These are phyloP conservation scores for Panaeolus papilionaceus DNA, from an alignment of 768 basidiomycete species.

Conservation along the genomic window DNA sequence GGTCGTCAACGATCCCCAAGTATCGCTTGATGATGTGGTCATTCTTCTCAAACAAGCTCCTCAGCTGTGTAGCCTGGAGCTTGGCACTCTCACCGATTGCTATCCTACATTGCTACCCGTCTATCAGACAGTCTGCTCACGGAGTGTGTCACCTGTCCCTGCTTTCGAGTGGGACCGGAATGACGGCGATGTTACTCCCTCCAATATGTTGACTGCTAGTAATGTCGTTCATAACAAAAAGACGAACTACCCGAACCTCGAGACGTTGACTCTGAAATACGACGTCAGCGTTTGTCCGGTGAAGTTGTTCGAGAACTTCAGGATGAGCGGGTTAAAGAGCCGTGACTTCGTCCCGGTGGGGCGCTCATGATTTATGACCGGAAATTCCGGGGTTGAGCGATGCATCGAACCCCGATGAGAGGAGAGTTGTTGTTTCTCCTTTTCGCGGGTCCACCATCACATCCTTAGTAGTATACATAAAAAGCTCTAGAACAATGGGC, in stretches of 20 bases:
- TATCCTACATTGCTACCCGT: neutral
- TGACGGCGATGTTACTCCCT: neutral
- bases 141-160: neutral
- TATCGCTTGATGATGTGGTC: neutral
- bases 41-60: slow-evolving; percentile 8
- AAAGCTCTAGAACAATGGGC: no score
- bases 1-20: neutral
- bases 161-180: neutral
- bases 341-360: neutral
- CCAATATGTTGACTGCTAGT: neutral
- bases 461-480: no score
- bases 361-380: neutral
- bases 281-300: neutral
- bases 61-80: neutral
- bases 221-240: neutral
- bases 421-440: neutral
- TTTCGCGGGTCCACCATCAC: neutral
- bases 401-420: no score
- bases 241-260: slow-evolving; percentile 3
- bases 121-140: neutral
- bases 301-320: neutral
- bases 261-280: neutral
- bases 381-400: no score
- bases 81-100: neutral
- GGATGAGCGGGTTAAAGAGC: neutral